A percentile compares a stretch with the other conserved stretches of the same genome.
Conservation (phyloP, 2,329 filamentous ascomycete species). For the Exserohilum rostratum region DNA sequence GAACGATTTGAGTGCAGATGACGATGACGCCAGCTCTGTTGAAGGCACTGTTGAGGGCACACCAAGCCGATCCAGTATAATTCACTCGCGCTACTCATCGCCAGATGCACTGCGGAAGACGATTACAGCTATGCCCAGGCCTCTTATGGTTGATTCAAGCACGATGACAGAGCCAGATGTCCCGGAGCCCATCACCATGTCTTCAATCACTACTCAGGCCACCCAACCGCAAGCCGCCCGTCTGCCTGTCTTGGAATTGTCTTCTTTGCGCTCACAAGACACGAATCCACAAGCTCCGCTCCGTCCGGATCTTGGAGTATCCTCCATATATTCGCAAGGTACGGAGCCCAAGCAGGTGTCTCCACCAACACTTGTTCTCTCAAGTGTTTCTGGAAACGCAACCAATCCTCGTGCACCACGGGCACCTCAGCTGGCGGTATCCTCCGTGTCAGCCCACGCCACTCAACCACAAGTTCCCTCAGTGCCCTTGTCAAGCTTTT, state of each 20-base stretch:
- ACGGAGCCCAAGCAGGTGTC: conserved; percentile 27
- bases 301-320: conserved; percentile 26
- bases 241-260: conserved; percentile 25
- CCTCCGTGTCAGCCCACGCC: conserved; percentile 25
- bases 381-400: conserved; percentile 34
- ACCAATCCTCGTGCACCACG: conserved; percentile 29
- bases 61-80: conserved; percentile 40
- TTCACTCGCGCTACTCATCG: conserved; percentile 42
- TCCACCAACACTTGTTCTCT: conserved; percentile 29
- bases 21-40: conserved; percentile 56
- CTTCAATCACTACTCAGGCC: conserved; percentile 38
- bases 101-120: conserved; percentile 35
- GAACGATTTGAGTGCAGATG: conserved; percentile 76
- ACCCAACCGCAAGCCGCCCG: conserved; percentile 32
- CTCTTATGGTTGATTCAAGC: conserved; percentile 64
- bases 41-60: conserved; percentile 47
- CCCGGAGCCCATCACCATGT: conserved; percentile 41
- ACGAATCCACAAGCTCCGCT: conserved; percentile 30
- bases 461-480: conserved; percentile 29
- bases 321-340: conserved; percentile 28
- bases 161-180: conserved; percentile 68
- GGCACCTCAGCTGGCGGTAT: conserved; percentile 24
- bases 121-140: conserved; percentile 25
- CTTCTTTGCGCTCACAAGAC: conserved; percentile 36
- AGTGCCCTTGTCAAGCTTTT: conserved; percentile 22